Evolutionary conservation across 2,329 filamentous ascomycete species (phyloP).

Genomic region (Stemphylium beticola): DNA sequence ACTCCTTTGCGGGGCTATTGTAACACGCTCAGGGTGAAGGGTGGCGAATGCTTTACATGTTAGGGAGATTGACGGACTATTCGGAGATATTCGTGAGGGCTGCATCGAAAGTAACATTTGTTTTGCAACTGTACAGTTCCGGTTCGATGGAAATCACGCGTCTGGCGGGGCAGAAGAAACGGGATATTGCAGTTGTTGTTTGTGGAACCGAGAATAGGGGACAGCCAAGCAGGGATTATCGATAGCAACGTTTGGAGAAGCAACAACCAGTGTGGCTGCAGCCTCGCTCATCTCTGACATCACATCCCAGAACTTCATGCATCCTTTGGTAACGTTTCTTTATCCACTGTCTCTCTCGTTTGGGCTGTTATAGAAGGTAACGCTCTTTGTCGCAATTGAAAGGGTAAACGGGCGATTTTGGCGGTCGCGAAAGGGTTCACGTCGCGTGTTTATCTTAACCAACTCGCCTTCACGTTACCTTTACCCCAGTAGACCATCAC

Average conservation of each 20-base stretch:
- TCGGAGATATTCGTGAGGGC: too few species aligned
- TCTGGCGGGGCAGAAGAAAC: neutral
- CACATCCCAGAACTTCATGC: neutral
- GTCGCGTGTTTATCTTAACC: conserved; percentile 7
- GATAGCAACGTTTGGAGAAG: conserved; percentile 3
- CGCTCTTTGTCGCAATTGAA: neutral
- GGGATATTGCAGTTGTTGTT: neutral
- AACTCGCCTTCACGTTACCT: neutral
- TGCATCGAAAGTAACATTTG: too few species aligned
- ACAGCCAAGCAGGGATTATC: conserved; percentile 7
- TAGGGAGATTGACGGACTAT: too few species aligned
- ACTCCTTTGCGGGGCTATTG: too few species aligned
- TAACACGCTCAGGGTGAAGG: too few species aligned
- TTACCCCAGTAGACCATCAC: neutral
- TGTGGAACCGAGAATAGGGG: neutral
- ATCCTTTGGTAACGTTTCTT: neutral
- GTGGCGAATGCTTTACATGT: too few species aligned
- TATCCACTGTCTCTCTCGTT: neutral
- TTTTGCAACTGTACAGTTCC: too few species aligned
- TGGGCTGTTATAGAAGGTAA: neutral
- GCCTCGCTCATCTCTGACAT: neutral
- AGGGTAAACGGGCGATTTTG: conserved; percentile 1
- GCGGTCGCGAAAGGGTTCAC: neutral
- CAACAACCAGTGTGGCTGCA: neutral
- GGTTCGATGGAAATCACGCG: too few species aligned